Conservation (phyloP, 176 grass and related monocot genomes). For the Oryza meridionalis region DNA sequence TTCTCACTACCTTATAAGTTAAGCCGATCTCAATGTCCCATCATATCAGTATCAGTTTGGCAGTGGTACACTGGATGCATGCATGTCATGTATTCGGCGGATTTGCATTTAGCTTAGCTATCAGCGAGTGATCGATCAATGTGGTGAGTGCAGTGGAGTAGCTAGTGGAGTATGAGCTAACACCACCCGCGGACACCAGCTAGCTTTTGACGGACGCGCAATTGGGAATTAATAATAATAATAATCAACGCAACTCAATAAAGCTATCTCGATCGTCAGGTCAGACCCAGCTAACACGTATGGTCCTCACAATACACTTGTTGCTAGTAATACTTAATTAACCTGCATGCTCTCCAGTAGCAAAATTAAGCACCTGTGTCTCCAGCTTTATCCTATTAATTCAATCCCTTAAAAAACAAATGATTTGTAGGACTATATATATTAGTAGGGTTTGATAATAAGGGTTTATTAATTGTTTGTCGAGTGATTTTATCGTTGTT, state of each 20-base stretch:
- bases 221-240: neutral
- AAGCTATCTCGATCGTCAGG: neutral
- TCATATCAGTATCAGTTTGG: neutral
- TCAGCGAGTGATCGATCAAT: neutral
- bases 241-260: neutral
- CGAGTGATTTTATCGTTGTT: too few relatives aligned
- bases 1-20: neutral
- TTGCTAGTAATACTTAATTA: too few relatives aligned
- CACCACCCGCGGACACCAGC: neutral
- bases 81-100: constrained; percentile 26
- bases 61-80: neutral
- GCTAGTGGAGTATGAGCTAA: neutral
- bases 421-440: too few relatives aligned
- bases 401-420: too few relatives aligned
- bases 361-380: too few relatives aligned
- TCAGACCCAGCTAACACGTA: neutral
- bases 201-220: neutral
- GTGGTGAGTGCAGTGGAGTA: neutral
- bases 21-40: too few relatives aligned
- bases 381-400: too few relatives aligned
- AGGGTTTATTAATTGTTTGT: too few relatives aligned
- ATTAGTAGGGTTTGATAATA: too few relatives aligned
- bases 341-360: too few relatives aligned
- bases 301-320: neutral
- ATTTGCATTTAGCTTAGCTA: constrained; percentile 25